Percentiles rank a stretch among this genome's conserved stretches.
These are phyloP conservation scores for Pyrenophora graminea DNA, from an alignment of 2,329 filamentous ascomycete genomes.

Conservation along the genomic window DNA sequence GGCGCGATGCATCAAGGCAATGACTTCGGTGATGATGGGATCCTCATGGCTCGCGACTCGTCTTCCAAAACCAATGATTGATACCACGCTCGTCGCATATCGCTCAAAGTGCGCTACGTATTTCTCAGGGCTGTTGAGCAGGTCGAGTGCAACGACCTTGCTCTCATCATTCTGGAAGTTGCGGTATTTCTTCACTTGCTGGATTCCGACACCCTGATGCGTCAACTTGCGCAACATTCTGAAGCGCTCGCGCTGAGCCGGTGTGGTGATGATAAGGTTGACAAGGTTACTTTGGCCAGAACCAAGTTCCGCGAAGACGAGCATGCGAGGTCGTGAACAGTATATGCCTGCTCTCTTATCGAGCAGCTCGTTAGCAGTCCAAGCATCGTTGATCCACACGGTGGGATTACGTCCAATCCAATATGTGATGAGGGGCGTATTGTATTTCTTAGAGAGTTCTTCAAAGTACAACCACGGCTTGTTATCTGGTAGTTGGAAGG, in stretches of 20 bases:
- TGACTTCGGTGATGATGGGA: slow-evolving; percentile 64
- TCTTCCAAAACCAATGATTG: slow-evolving; percentile 62
- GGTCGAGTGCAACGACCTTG: slow-evolving; percentile 55
- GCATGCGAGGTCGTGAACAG: slow-evolving; percentile 54
- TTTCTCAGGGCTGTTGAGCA: slow-evolving; percentile 51
- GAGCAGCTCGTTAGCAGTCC: slow-evolving; percentile 57
- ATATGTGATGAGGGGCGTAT: slow-evolving; percentile 58
- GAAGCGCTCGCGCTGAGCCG: slow-evolving; percentile 37
- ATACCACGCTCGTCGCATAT: slow-evolving; percentile 59
- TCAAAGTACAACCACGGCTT: slow-evolving; percentile 65
- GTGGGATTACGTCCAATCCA: slow-evolving; percentile 54
- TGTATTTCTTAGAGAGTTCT: slow-evolving; percentile 55
- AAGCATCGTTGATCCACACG: slow-evolving; percentile 53
- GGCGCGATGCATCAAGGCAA: slow-evolving; percentile 61
- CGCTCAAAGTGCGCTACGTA: slow-evolving; percentile 61
- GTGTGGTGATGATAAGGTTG: slow-evolving; percentile 42
- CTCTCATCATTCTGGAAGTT: slow-evolving; percentile 65
- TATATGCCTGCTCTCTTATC: slow-evolving; percentile 59
- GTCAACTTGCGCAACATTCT: slow-evolving; percentile 40
- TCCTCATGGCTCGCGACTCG: slow-evolving; percentile 57
- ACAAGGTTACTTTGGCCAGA: slow-evolving; percentile 43
- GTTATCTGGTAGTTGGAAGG: slow-evolving; percentile 57
- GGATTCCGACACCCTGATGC: slow-evolving; percentile 47
- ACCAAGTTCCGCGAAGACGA: slow-evolving; percentile 50
- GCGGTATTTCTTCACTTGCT: slow-evolving; percentile 60